Conservation (phyloP, 2,329 filamentous ascomycete genomes). For the Clarireedia sp. region DNA sequence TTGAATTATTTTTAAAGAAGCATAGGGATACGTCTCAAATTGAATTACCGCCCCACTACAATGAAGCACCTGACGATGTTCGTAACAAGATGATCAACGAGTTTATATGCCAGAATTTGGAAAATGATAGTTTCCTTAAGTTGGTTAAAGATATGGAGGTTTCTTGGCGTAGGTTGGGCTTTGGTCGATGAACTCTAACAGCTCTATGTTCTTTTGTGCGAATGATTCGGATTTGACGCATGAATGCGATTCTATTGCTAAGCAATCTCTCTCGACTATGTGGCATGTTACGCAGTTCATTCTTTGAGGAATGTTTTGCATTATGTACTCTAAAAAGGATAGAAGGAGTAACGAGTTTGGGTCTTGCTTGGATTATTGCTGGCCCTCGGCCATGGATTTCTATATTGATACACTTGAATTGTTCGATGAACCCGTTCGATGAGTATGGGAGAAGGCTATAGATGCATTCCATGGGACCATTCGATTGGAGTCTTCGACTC, state of each 20-base stretch:
- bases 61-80: conserved; percentile 29
- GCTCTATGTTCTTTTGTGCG: not conserved
- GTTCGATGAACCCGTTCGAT: too few species aligned
- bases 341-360: not conserved
- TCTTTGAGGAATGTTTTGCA: not conserved
- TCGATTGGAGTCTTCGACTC: too few species aligned
- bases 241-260: not conserved
- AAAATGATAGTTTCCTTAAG: conserved; percentile 40
- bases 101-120: conserved; percentile 42
- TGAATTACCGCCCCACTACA: not conserved
- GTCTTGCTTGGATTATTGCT: not conserved
- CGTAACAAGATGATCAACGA: conserved; percentile 38
- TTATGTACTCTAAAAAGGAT: not conserved
- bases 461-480: too few species aligned
- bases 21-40: not conserved
- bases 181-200: conserved; percentile 30
- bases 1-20: not conserved
- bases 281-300: too few species aligned
- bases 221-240: not conserved
- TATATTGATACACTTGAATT: too few species aligned
- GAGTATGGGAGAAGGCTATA: too few species aligned
- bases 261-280: not conserved
- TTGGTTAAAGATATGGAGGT: conserved; percentile 43
- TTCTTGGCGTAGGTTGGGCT: conserved; percentile 40
- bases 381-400: too few species aligned